Evolutionary conservation across 352 stramenopile species (phyloP).

Genomic region (Peronospora destructor): DNA sequence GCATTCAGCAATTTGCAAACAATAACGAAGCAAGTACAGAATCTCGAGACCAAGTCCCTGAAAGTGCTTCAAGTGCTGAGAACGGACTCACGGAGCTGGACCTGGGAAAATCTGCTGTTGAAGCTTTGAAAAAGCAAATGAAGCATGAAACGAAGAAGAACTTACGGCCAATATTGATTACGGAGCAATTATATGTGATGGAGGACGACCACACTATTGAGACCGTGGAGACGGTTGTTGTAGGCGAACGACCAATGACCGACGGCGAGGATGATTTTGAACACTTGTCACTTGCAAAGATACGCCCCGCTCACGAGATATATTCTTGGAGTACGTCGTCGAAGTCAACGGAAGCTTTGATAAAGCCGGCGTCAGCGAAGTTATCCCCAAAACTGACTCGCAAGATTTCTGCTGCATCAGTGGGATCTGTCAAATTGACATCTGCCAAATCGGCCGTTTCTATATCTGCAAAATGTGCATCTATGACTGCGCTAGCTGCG

Average conservation of each 20-base stretch:
- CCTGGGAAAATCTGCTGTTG: slow-evolving; percentile 2
- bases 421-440: slow-evolving; percentile 21
- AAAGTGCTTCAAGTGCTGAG: background rate
- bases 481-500: slow-evolving; percentile 25
- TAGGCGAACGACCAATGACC: slow-evolving; percentile 48
- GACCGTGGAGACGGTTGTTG: slow-evolving; percentile 55
- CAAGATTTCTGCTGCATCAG: slow-evolving; percentile 21
- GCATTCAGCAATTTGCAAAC: background rate
- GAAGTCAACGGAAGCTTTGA: slow-evolving; percentile 5
- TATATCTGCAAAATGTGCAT: slow-evolving; percentile 24
- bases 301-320: slow-evolving; percentile 7
- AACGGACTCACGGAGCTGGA: slow-evolving; percentile 9
- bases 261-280: slow-evolving; percentile 50
- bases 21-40: background rate
- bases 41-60: background rate
- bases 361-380: slow-evolving; percentile 7
- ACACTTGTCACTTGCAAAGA: slow-evolving; percentile 6
- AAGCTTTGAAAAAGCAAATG: slow-evolving; percentile 9
- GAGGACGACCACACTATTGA: slow-evolving; percentile 51
- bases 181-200: slow-evolving; percentile 61
- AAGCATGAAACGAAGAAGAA: slow-evolving; percentile 6
- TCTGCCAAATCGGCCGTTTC: slow-evolving; percentile 11
- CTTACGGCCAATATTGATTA: slow-evolving; percentile 51
- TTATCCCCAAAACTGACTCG: slow-evolving; percentile 15
- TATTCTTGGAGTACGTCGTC: slow-evolving; percentile 6